A percentile compares a stretch with the other conserved stretches of the same genome.
These are phyloP conservation scores for Tolypocladium sp. DNA, from an alignment of 2,329 filamentous ascomycete genomes.

Conservation along the genomic window DNA sequence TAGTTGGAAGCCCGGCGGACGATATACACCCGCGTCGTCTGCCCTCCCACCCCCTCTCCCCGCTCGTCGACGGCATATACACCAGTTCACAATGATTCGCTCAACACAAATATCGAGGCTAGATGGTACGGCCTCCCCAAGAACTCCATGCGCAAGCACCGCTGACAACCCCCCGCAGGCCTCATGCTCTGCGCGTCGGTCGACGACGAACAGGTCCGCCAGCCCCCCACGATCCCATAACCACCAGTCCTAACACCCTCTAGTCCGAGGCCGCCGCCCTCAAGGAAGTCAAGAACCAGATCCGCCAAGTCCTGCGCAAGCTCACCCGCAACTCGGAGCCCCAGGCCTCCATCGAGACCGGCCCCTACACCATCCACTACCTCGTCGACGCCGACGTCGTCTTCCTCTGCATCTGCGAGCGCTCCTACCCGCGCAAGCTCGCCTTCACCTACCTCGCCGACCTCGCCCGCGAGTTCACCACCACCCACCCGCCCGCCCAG, in stretches of 20 bases:
- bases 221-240: neutral
- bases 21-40: constrained; percentile 3
- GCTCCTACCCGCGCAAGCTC: constrained; percentile 92
- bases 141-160: neutral
- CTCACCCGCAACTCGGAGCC: constrained; percentile 82
- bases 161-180: constrained; percentile 43
- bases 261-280: constrained; percentile 63
- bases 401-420: constrained; percentile 90
- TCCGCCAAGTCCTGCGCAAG: constrained; percentile 81
- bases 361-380: constrained; percentile 80
- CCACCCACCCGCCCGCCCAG: constrained; percentile 66
- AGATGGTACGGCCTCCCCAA: constrained; percentile 53
- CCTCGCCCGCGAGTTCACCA: constrained; percentile 82
- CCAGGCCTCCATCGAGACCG: constrained; percentile 86
- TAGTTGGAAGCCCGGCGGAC: constrained; percentile 7
- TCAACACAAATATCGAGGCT: constrained; percentile 92
- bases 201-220: constrained; percentile 69
- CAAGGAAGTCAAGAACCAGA: constrained; percentile 79
- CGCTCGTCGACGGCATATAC: neutral
- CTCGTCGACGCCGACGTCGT: constrained; percentile 73
- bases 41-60: neutral
- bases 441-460: constrained; percentile 97
- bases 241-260: neutral
- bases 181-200: constrained; percentile 91
- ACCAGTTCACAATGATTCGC: constrained; percentile 56